phyloP scores from a whole-genome alignment of 495 filamentous ascomycete species.

The Penicillium waksmanii region DNA sequence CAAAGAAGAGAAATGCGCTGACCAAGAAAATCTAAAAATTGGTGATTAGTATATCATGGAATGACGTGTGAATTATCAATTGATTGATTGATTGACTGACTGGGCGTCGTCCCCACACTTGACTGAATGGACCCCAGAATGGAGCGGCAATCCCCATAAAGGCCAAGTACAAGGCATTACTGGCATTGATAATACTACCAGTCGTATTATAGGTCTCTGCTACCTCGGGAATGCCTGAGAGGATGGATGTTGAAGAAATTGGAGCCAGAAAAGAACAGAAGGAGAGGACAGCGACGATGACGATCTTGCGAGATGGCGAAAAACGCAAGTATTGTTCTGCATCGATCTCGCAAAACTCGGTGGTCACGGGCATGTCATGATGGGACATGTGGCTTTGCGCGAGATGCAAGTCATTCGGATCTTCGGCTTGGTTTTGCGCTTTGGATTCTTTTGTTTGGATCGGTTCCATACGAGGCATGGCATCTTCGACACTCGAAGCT shows the following conservation, averaged over 20 bases:
- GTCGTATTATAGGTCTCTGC: conserved; percentile 63
- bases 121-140: conserved; percentile 69
- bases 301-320: conserved; percentile 55
- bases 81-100: conserved; percentile 39
- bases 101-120: conserved; percentile 65
- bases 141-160: conserved; percentile 71
- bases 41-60: conserved; percentile 13
- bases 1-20: conserved; percentile 62
- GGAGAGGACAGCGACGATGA: conserved; percentile 65
- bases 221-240: conserved; percentile 72
- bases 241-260: conserved; percentile 67
- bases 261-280: conserved; percentile 71
- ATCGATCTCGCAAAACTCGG: conserved; percentile 35
- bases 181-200: conserved; percentile 67
- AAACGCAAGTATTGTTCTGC: conserved; percentile 58
- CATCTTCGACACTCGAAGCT: conserved; percentile 23
- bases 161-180: conserved; percentile 69
- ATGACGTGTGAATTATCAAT: not conserved
- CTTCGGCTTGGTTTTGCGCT: conserved; percentile 14
- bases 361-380: conserved; percentile 38
- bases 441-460: conserved; percentile 18
- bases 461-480: conserved; percentile 12
- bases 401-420: conserved; percentile 20
- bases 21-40: conserved; percentile 54
- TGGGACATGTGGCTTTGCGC: conserved; percentile 37